Evolutionary conservation across 192 early-diverging fungal species (phyloP).

Genomic region (Coemansia sp.): DNA sequence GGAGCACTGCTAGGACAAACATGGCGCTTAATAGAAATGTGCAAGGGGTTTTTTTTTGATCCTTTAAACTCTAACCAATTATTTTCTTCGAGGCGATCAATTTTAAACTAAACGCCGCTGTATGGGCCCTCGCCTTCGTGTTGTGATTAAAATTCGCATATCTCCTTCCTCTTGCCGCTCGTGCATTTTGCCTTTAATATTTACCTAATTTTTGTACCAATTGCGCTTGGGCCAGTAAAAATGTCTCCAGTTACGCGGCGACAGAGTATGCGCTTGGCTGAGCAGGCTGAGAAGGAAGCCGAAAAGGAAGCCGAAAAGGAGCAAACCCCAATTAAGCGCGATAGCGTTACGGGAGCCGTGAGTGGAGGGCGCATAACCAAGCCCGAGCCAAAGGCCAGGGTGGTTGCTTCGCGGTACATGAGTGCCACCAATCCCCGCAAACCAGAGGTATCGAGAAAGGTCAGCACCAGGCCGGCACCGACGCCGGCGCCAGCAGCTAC

Average conservation of each 20-base stretch:
- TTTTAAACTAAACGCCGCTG: not conserved
- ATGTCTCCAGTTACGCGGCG: conserved; percentile 35
- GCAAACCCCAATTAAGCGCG: not conserved
- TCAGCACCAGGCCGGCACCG: not conserved
- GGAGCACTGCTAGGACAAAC: conserved; percentile 81
- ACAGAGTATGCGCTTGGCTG: conserved; percentile 29
- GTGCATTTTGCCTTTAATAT: no score
- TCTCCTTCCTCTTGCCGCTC: not conserved
- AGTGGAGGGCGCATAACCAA: conserved; percentile 26
- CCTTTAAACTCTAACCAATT: not conserved
- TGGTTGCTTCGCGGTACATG: conserved; percentile 48
- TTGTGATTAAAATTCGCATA: not conserved
- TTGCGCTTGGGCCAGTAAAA: not conserved
- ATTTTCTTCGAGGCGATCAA: not conserved
- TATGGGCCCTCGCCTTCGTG: not conserved
- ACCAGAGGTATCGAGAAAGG: not conserved
- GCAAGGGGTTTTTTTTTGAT: no score
- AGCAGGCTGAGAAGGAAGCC: conserved; percentile 7
- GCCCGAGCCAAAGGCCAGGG: conserved; percentile 28
- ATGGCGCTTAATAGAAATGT: conserved; percentile 48
- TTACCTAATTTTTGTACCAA: conserved; percentile 5
- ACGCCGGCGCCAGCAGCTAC: not conserved
- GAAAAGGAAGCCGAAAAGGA: conserved; percentile 2
- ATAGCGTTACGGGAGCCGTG: conserved; percentile 8
- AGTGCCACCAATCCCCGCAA: conserved; percentile 2